These are phyloP conservation scores for Anisodus tanguticus DNA, from an alignment of 257 asterid genomes.

Conservation along the genomic window DNA sequence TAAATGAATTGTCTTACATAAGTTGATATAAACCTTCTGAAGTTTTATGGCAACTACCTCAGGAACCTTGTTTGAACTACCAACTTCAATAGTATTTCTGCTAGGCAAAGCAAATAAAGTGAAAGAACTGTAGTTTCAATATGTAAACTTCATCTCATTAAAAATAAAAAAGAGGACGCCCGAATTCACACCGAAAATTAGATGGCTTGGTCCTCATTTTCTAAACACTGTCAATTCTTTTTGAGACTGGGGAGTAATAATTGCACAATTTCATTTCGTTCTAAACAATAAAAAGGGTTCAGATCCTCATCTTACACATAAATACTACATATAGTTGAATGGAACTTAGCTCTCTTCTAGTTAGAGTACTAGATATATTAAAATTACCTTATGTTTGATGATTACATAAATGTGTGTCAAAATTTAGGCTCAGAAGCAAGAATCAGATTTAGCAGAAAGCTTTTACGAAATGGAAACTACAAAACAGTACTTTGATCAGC, in stretches of 20 bases:
- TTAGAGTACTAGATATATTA: not conserved
- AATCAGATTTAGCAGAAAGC: not conserved
- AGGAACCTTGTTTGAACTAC: not conserved
- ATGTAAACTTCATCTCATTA: not conserved
- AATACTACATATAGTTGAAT: not conserved
- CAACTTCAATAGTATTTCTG: not conserved
- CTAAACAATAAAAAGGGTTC: not conserved
- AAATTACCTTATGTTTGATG: conserved; percentile 5
- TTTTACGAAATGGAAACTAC: not conserved
- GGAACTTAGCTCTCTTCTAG: conserved; percentile 3
- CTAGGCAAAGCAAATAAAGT: conserved; percentile 17
- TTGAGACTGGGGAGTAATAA: not conserved
- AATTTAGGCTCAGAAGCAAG: not conserved
- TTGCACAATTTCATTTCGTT: not conserved
- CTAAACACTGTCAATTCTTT: not conserved
- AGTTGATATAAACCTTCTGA: not conserved
- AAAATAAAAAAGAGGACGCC: not conserved
- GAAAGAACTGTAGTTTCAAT: not conserved
- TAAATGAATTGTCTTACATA: not conserved
- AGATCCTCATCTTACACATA: not conserved
- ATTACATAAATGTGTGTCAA: not conserved
- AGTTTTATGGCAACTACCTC: not conserved
- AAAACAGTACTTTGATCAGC: not conserved
- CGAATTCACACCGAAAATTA: not conserved
- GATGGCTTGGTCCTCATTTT: not conserved